Base-by-base conservation (phyloP, 495 filamentous ascomycete genomes). In the Platismatia glauca region DNA sequence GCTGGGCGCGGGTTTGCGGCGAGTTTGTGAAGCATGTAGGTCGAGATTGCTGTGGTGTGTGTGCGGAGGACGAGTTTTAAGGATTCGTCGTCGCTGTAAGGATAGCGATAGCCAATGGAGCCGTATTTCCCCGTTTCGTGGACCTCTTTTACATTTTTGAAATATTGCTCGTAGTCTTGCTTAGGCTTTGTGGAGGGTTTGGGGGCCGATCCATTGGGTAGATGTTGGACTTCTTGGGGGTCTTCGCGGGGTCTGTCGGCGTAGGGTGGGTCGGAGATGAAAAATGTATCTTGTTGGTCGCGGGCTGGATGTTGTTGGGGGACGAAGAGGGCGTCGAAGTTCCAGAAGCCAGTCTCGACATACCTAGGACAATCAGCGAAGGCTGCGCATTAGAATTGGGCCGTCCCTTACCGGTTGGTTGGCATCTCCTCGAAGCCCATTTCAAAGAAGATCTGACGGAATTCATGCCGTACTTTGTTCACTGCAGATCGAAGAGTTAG, bases 291-390 rank as follows among this genome's bases (percentile, higher is more conserved):
- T 82, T 97, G 94, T 41, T 96, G 78, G 70, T 97, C 94, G 68
- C 94, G 89, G 64, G 94, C 92, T 38, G 93, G 94, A 73, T 97
- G 94, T 81, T 97, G 93, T 76, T 98, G 94, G 33, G 92, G 92
- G 29, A 98, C 91, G 77, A 91, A 97, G 62, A 98, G 91, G 48
- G 91, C 85, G 68, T 97, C 94, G 74, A 97, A 97, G 75, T 97
- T 97, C 88, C 93, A 98, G 86, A 97, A 96, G 44, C 92, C 92
- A 27, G 90, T 92, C 78, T 98, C 94, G 63, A 97, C 91, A 72
- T 86, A 94, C 69, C 86, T 86, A 68, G 27, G 29, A 75, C 76
- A 65, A 74, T 78, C 24, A 75, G 72, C 75, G 74, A 74, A 58
- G 43, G 11, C 0, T 33, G 13, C 9, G 1, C 9, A 7, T 12